A percentile compares a stretch with the other conserved stretches of the same genome.
Evolutionary conservation across 768 basidiomycete genomes (phyloP).

Genomic region (Amanita rubescens): DNA sequence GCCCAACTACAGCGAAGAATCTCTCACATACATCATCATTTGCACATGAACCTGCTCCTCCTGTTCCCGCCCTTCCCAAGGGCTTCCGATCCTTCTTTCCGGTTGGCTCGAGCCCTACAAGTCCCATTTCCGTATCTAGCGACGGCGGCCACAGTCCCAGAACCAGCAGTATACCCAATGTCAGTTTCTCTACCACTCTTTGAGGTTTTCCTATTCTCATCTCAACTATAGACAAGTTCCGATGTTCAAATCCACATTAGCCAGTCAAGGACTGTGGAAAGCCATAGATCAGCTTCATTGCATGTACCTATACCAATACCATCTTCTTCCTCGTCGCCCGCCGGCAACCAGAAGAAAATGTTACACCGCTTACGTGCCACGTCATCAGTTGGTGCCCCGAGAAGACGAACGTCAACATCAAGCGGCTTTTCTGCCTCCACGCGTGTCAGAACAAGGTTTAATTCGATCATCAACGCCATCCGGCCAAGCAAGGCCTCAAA

Average conservation of each 20-base stretch:
- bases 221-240: not conserved
- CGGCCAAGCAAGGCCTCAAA: slow-evolving; percentile 7
- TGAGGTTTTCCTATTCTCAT: not conserved
- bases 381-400: not conserved
- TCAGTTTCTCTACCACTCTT: not conserved
- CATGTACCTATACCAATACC: not conserved
- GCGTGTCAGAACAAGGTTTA: not conserved
- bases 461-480: not conserved
- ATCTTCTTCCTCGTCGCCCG: not conserved
- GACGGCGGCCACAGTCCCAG: not conserved
- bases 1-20: slow-evolving; percentile 6
- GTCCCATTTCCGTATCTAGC: not conserved
- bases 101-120: not conserved
- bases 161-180: not conserved
- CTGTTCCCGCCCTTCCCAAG: slow-evolving; percentile 7
- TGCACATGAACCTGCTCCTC: not conserved
- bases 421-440: not conserved
- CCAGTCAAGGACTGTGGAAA: not conserved
- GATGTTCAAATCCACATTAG: too few species aligned
- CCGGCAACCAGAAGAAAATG: not conserved
- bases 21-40: not conserved
- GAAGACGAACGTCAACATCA: not conserved
- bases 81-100: not conserved
- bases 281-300: not conserved
- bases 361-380: not conserved